Evolutionary conservation across 2,329 filamentous ascomycete species (phyloP).

Genomic region (Talaromyces sp.): DNA sequence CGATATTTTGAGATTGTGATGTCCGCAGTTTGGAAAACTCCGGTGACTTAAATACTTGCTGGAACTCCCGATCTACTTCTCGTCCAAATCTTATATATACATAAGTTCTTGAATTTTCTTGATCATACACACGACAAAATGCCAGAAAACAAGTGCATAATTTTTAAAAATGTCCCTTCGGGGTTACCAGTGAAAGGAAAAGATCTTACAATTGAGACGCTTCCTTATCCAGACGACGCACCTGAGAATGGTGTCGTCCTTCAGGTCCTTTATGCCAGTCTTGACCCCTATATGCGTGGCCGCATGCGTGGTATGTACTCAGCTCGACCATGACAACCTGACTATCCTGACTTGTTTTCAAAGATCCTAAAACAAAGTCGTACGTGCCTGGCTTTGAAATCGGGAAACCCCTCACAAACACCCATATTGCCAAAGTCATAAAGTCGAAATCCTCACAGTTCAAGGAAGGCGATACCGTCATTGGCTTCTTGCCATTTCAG

Average conservation of each 20-base stretch:
- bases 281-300: conserved; percentile 80
- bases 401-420: conserved; percentile 59
- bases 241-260: conserved; percentile 61
- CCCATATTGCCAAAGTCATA: conserved; percentile 61
- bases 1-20: neutral
- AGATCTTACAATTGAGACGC: conserved; percentile 60
- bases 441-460: conserved; percentile 61
- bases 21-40: neutral
- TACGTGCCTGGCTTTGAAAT: conserved; percentile 61
- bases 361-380: conserved; percentile 51
- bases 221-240: conserved; percentile 26
- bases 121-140: neutral
- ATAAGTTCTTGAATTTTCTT: neutral
- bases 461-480: conserved; percentile 61
- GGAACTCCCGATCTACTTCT: neutral
- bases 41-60: neutral
- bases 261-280: conserved; percentile 67
- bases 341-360: neutral
- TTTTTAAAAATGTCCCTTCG: conserved; percentile 65
- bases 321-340: neutral
- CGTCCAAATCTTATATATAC: neutral
- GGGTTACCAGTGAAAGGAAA: conserved; percentile 65
- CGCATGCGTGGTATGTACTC: conserved; percentile 56
- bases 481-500: conserved; percentile 53
- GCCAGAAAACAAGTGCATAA: conserved; percentile 62